Evolutionary conservation across 2,329 filamentous ascomycete species (phyloP).

Genomic region (Lithohypha guttulata): DNA sequence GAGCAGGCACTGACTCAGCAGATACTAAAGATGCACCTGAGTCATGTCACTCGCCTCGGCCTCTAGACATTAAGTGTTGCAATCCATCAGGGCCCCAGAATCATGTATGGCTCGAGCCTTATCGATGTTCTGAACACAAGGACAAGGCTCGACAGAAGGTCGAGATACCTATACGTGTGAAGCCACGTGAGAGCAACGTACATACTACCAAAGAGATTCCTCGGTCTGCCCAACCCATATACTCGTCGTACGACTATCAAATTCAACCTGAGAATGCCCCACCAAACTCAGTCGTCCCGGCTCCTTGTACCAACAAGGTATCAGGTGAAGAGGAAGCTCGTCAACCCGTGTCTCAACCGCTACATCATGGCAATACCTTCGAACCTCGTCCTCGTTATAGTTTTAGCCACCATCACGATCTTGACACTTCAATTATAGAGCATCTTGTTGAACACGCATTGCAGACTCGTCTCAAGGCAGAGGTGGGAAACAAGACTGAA

Average conservation of each 20-base stretch:
- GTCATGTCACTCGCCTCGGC: no score
- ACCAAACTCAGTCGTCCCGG: no score
- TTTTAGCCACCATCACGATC: background rate
- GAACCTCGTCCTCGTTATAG: no score
- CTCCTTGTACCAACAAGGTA: no score
- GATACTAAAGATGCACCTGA: background rate
- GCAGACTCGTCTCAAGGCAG: background rate
- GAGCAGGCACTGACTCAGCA: background rate
- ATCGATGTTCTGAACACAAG: background rate
- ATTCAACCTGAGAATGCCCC: background rate
- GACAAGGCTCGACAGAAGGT: background rate
- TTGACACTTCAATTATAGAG: background rate
- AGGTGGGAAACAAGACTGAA: background rate
- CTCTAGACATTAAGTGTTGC: no score
- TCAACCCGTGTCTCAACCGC: background rate
- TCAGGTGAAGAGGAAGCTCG: no score
- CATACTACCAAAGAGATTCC: no score
- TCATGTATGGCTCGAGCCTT: no score
- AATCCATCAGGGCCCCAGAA: background rate
- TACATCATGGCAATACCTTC: background rate
- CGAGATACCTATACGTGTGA: background rate
- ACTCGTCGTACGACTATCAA: background rate
- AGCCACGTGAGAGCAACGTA: background rate
- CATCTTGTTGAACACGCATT: conserved; percentile 1
- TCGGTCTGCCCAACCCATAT: background rate